Evolutionary conservation across 106 monocot species (phyloP).

Genomic region (Dioscorea zingiberensis): DNA sequence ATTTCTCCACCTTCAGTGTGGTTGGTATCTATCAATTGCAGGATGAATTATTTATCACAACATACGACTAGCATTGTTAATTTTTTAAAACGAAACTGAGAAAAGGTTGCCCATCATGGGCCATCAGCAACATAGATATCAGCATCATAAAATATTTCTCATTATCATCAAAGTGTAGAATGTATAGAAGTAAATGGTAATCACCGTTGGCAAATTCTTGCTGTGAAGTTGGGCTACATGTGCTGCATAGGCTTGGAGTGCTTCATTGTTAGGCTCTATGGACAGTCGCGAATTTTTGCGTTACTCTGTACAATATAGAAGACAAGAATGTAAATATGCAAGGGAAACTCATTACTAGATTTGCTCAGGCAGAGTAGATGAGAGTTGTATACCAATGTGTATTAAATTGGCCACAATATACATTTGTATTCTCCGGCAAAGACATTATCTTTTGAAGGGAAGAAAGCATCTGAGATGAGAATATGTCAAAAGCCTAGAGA

Average conservation of each 20-base stretch:
- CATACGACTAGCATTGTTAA: neutral
- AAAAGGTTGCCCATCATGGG: too few species aligned
- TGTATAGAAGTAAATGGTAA: neutral
- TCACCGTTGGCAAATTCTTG: constrained; percentile 82
- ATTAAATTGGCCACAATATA: constrained; percentile 96
- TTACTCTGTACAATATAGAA: constrained; percentile 51
- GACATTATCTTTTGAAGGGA: constrained; percentile 68
- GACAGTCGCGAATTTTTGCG: constrained; percentile 88
- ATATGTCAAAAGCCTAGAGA: too few species aligned
- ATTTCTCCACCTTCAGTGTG: constrained; percentile 69
- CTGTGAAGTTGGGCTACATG: constrained; percentile 52
- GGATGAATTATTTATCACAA: neutral
- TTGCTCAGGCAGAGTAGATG: too few species aligned
- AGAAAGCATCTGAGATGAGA: constrained; percentile 50
- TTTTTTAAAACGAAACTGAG: neutral
- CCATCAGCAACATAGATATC: neutral
- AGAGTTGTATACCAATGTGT: constrained; percentile 52
- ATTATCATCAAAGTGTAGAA: neutral
- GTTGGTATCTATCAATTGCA: constrained; percentile 65
- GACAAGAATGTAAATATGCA: too few species aligned
- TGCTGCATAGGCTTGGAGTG: constrained; percentile 67
- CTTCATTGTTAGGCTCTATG: constrained; percentile 77
- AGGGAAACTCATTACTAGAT: too few species aligned
- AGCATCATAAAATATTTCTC: neutral
- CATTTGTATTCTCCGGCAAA: constrained; percentile 72